These are phyloP conservation scores for Magnusiomyces sp. DNA, from an alignment of 1,139 yeast genomes.

Conservation along the genomic window DNA sequence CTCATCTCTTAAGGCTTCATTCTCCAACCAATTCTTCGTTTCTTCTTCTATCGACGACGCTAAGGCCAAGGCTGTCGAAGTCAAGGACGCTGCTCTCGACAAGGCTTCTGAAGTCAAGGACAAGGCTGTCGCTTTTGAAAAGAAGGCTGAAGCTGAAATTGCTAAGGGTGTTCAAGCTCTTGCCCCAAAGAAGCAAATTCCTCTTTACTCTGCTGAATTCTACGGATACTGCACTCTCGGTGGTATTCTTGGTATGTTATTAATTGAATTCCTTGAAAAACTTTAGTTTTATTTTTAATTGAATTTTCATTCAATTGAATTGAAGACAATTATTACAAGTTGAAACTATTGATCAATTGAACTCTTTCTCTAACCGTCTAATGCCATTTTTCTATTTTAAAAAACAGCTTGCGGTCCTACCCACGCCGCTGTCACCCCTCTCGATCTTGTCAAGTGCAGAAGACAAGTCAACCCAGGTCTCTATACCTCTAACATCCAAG, in stretches of 20 bases:
- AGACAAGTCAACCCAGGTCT: constrained; percentile 59
- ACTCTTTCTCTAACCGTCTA: too few species aligned
- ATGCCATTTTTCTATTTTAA: not conserved
- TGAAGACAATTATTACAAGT: too few species aligned
- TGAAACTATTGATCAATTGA: too few species aligned
- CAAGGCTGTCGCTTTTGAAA: constrained; percentile 24
- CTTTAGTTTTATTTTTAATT: constrained; percentile 2
- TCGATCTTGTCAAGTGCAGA: constrained; percentile 73
- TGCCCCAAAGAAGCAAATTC: constrained; percentile 33
- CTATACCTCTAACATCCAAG: constrained; percentile 57
- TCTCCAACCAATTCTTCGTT: constrained; percentile 29
- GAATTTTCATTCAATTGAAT: too few species aligned
- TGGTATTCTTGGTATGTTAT: constrained; percentile 47
- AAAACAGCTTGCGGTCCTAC: constrained; percentile 91
- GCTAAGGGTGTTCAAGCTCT: constrained; percentile 28
- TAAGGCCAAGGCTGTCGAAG: constrained; percentile 9
- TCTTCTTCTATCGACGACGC: constrained; percentile 15
- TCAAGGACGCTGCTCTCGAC: constrained; percentile 16
- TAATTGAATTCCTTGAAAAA: not conserved
- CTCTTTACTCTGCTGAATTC: constrained; percentile 60
- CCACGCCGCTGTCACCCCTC: constrained; percentile 68
- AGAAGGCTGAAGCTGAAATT: constrained; percentile 28
- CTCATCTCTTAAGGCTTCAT: constrained; percentile 32
- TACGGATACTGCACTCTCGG: constrained; percentile 82
- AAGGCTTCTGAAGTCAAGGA: constrained; percentile 25